These are phyloP conservation scores for Lupinus albus DNA, from an alignment of 306 rosid genomes.

Conservation along the genomic window DNA sequence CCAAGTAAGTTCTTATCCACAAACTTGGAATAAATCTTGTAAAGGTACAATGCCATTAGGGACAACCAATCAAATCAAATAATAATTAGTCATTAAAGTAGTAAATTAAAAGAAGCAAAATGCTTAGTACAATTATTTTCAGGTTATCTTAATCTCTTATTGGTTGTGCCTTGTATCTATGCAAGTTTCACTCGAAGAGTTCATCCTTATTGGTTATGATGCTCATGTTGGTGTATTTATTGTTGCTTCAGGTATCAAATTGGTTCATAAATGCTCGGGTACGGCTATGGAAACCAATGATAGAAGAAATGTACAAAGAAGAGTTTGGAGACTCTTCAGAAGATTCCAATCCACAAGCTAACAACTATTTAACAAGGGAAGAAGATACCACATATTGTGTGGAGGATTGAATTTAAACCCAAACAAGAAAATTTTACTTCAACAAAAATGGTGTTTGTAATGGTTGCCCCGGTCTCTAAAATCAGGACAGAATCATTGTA, in stretches of 20 bases:
- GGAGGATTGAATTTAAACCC: constrained; percentile 46
- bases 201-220: neutral
- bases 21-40: neutral
- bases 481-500: constrained; percentile 26
- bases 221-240: constrained; percentile 20
- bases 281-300: constrained; percentile 92
- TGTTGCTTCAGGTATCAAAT: constrained; percentile 70
- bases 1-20: constrained; percentile 60
- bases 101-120: no score
- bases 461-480: constrained; percentile 29
- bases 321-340: constrained; percentile 87
- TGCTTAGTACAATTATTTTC: no score
- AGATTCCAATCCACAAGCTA: constrained; percentile 61
- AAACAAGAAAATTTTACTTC: neutral
- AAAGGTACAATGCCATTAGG: no score
- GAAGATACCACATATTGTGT: constrained; percentile 56
- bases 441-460: no score
- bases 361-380: constrained; percentile 51
- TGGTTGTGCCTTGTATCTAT: no score
- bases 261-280: constrained; percentile 92
- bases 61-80: no score
- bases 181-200: no score
- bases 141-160: no score
- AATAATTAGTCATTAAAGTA: no score
- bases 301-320: constrained; percentile 88